A percentile compares a stretch with the other conserved stretches of the same genome.
Conservation (phyloP, 805 yeast species). For the Candida morakotiae region DNA sequence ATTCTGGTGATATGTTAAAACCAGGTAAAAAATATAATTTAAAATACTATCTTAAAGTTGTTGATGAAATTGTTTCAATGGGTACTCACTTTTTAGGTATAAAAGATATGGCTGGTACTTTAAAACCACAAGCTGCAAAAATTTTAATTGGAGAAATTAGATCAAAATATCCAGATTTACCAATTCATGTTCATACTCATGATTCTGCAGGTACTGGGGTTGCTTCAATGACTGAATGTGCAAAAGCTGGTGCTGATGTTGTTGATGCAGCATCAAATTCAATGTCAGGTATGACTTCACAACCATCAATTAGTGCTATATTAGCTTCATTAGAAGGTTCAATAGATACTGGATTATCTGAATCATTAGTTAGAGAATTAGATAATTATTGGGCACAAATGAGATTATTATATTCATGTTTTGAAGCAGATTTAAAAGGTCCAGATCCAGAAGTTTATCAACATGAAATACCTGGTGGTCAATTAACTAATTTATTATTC, state of each 20-base stretch:
- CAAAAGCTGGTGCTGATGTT: slow-evolving; percentile 95
- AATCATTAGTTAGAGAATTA: slow-evolving; percentile 67
- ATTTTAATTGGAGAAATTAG: slow-evolving; percentile 77
- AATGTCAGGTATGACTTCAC: slow-evolving; percentile 97
- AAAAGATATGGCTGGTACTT: slow-evolving; percentile 99
- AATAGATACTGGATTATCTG: slow-evolving; percentile 67
- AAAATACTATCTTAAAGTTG: slow-evolving; percentile 79
- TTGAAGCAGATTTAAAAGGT: slow-evolving; percentile 98
- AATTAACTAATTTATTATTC: slow-evolving; percentile 94
- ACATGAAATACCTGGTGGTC: slow-evolving; percentile 99
- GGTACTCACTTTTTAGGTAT: slow-evolving; percentile 98
- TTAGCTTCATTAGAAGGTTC: slow-evolving; percentile 90
- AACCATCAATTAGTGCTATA: slow-evolving; percentile 92
- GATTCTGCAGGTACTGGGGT: slow-evolving; percentile 99
- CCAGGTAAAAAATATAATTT: slow-evolving; percentile 95
- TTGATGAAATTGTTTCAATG: slow-evolving; percentile 79
- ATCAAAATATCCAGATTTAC: slow-evolving; percentile 83
- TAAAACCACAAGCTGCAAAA: slow-evolving; percentile 92
- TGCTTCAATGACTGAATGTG: slow-evolving; percentile 92
- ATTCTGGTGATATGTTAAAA: slow-evolving; percentile 97
- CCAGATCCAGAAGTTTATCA: slow-evolving; percentile 99
- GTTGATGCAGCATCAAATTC: slow-evolving; percentile 97
- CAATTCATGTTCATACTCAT: slow-evolving; percentile 98
- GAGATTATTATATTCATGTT: slow-evolving; percentile 93
- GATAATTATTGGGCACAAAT: slow-evolving; percentile 99